Conservation (phyloP, 345 rosid genomes). For the Populus simonii region DNA sequence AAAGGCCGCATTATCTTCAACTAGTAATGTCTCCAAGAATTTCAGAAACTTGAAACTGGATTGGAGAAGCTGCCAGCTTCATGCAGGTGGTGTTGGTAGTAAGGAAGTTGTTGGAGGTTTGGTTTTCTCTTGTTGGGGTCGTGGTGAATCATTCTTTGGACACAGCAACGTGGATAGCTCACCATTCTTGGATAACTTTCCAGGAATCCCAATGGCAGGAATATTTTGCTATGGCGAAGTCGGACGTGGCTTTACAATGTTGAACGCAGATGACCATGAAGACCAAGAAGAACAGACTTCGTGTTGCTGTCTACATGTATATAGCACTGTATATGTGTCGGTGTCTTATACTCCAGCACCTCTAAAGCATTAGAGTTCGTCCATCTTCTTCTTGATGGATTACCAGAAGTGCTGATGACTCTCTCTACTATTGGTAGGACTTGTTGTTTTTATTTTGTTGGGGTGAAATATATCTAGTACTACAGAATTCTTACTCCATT, state of each 20-base stretch:
- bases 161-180: conserved; percentile 43
- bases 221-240: conserved; percentile 64
- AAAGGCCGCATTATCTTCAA: conserved; percentile 37
- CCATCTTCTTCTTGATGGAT: too few relatives aligned
- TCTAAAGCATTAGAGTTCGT: not conserved
- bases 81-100: conserved; percentile 12
- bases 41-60: conserved; percentile 43
- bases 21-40: conserved; percentile 25
- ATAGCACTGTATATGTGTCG: conserved; percentile 60
- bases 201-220: conserved; percentile 58
- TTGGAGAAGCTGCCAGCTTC: conserved; percentile 13
- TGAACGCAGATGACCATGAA: not conserved
- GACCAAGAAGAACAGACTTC: conserved; percentile 22
- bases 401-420: too few relatives aligned
- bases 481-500: too few relatives aligned
- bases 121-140: conserved; percentile 50
- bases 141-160: conserved; percentile 51
- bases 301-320: conserved; percentile 44
- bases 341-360: conserved; percentile 36
- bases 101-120: conserved; percentile 66
- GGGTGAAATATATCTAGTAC: too few relatives aligned
- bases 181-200: conserved; percentile 64
- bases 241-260: conserved; percentile 38
- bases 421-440: too few relatives aligned
- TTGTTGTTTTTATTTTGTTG: too few relatives aligned